Evolutionary conservation across 805 yeast genomes (phyloP).

Genomic region (Ogataea dorogensis): DNA sequence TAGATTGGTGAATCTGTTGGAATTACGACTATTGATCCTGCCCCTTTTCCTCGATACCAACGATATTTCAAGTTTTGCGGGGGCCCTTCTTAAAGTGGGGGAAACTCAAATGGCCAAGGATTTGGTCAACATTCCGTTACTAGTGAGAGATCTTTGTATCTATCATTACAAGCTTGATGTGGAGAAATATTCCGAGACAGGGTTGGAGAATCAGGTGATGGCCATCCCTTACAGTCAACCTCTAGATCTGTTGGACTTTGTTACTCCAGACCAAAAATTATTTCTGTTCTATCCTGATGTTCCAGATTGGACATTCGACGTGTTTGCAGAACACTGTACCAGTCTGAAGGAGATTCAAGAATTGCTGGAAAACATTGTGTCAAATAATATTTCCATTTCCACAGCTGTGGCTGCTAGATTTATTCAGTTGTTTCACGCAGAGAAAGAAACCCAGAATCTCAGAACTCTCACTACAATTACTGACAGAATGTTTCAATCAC

Average conservation of each 20-base stretch:
- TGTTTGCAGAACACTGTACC: slow-evolving; percentile 2
- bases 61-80: slow-evolving; percentile 18
- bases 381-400: slow-evolving; percentile 3
- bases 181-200: slow-evolving; percentile 12
- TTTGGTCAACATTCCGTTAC: slow-evolving; percentile 19
- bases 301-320: slow-evolving; percentile 7
- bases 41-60: slow-evolving; percentile 14
- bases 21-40: slow-evolving; percentile 18
- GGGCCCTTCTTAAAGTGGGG: slow-evolving; percentile 16
- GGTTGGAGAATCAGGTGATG: slow-evolving; percentile 3
- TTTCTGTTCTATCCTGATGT: slow-evolving; percentile 24
- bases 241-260: slow-evolving; percentile 26
- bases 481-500: slow-evolving; percentile 2
- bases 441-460: slow-evolving; percentile 1
- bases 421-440: slow-evolving; percentile 6
- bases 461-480: slow-evolving; percentile 1
- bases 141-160: slow-evolving; percentile 17
- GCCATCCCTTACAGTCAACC: slow-evolving; percentile 23
- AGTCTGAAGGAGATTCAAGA: slow-evolving; percentile 5
- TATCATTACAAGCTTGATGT: slow-evolving; percentile 11
- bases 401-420: slow-evolving; percentile 7
- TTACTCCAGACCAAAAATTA: slow-evolving; percentile 18
- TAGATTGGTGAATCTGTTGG: slow-evolving; percentile 22
- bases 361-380: slow-evolving; percentile 2
- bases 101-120: slow-evolving; percentile 20